These are phyloP conservation scores for Gossypioides kirkii DNA, from an alignment of 345 rosid genomes.

Conservation along the genomic window DNA sequence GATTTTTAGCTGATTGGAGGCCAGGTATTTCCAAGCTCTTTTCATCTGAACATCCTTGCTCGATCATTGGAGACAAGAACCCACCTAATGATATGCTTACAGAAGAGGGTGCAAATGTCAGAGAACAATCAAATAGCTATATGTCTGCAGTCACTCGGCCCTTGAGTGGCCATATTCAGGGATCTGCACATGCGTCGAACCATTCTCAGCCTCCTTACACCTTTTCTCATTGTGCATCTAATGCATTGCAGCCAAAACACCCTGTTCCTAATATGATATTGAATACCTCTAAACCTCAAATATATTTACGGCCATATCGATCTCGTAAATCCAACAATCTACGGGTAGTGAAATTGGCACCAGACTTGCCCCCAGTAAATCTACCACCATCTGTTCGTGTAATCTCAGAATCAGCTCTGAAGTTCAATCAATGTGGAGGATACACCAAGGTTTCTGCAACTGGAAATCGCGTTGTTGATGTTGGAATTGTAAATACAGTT, in stretches of 20 bases:
- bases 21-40: constrained; percentile 38
- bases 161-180: constrained; percentile 26
- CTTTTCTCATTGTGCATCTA: constrained; percentile 21
- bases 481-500: constrained; percentile 35
- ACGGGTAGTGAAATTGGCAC: constrained; percentile 81
- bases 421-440: constrained; percentile 35
- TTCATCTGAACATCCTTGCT: constrained; percentile 26
- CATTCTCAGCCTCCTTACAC: constrained; percentile 22
- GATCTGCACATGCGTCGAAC: constrained; percentile 25
- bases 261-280: constrained; percentile 24
- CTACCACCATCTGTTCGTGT: constrained; percentile 90
- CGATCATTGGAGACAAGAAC: constrained; percentile 27
- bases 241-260: constrained; percentile 20
- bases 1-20: constrained; percentile 81
- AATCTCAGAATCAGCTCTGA: constrained; percentile 61
- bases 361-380: constrained; percentile 87
- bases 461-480: constrained; percentile 24
- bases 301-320: constrained; percentile 38
- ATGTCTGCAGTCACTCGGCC: constrained; percentile 28
- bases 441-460: constrained; percentile 28
- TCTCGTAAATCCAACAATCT: constrained; percentile 38
- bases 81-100: constrained; percentile 21
- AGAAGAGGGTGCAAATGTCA: constrained; percentile 18
- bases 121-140: constrained; percentile 31
- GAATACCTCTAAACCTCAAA: constrained; percentile 34